Conservation (phyloP, 768 basidiomycete species). For the Russula earlei region DNA sequence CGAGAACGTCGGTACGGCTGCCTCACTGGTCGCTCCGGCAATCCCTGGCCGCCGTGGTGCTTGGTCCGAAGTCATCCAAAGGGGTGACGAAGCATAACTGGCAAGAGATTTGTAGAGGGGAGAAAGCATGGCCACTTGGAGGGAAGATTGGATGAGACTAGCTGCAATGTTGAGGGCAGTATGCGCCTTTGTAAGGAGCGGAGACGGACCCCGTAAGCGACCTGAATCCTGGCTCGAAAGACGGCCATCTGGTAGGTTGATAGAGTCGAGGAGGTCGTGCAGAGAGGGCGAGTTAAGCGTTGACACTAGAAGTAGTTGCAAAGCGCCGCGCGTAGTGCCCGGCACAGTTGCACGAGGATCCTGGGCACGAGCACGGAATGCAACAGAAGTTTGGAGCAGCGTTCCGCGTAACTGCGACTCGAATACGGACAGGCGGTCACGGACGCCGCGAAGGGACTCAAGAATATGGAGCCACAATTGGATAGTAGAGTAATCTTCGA, state of each 20-base stretch:
- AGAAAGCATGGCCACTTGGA: conserved; percentile 77
- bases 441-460: conserved; percentile 65
- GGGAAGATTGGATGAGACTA: conserved; percentile 59
- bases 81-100: conserved; percentile 54
- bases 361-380: conserved; percentile 46
- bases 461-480: conserved; percentile 77
- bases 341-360: conserved; percentile 50
- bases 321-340: conserved; percentile 54
- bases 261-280: conserved; percentile 45
- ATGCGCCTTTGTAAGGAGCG: conserved; percentile 46
- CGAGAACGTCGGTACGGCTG: conserved; percentile 85
- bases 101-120: conserved; percentile 69
- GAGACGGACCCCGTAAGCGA: conserved; percentile 23
- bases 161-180: conserved; percentile 56
- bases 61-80: conserved; percentile 54
- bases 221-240: conserved; percentile 22
- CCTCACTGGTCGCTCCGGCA: conserved; percentile 33
- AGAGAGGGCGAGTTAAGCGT: conserved; percentile 75
- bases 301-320: conserved; percentile 73
- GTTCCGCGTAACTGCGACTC: conserved; percentile 57
- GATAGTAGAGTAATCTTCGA: conserved; percentile 83
- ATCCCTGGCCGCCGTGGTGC: conserved; percentile 36
- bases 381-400: conserved; percentile 49
- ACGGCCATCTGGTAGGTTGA: conserved; percentile 35
- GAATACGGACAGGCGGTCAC: conserved; percentile 56